phyloP scores from a whole-genome alignment of 2,329 filamentous ascomycete species.

The Cytospora piceae region DNA sequence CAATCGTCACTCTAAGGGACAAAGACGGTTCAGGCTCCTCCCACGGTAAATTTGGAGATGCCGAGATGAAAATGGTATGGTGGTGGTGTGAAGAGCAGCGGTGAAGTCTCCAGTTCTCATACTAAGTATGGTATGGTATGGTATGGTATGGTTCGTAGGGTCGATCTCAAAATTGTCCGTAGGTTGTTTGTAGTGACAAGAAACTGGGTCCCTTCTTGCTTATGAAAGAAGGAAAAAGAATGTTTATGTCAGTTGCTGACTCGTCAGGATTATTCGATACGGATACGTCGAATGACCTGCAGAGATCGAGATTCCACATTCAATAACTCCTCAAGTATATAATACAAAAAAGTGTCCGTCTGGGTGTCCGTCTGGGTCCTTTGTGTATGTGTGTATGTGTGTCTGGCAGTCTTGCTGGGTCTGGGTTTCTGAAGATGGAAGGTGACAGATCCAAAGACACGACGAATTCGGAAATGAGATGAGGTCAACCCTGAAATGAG shows the following conservation, averaged over 20 bases:
- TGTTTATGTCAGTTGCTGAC: not conserved
- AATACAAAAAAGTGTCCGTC: not conserved
- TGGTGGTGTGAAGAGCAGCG: slow-evolving; percentile 3
- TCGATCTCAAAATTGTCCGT: not conserved
- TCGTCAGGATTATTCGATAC: not conserved
- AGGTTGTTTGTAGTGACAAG: not conserved
- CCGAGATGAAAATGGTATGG: slow-evolving; percentile 17
- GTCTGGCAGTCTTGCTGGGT: too few relatives aligned
- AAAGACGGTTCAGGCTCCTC: slow-evolving; percentile 11
- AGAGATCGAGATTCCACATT: not conserved
- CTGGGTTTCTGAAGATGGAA: not conserved
- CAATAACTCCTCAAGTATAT: not conserved
- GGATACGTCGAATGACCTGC: not conserved
- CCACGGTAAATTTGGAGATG: slow-evolving; percentile 3
- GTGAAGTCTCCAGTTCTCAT: not conserved
- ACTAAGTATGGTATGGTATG: not conserved
- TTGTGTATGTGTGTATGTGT: too few relatives aligned
- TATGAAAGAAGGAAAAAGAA: not conserved
- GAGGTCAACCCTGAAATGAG: not conserved
- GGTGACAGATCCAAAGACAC: not conserved
- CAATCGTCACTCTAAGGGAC: not conserved
- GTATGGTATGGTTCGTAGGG: not conserved
- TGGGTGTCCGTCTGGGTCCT: not conserved
- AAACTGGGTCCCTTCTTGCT: not conserved
- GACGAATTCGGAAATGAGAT: slow-evolving; percentile 6